Evolutionary conservation across 2,329 filamentous ascomycete genomes (phyloP), one percentile per base, ranked within the genome.

Genomic region (Cucurbitaria berberidis): DNA sequence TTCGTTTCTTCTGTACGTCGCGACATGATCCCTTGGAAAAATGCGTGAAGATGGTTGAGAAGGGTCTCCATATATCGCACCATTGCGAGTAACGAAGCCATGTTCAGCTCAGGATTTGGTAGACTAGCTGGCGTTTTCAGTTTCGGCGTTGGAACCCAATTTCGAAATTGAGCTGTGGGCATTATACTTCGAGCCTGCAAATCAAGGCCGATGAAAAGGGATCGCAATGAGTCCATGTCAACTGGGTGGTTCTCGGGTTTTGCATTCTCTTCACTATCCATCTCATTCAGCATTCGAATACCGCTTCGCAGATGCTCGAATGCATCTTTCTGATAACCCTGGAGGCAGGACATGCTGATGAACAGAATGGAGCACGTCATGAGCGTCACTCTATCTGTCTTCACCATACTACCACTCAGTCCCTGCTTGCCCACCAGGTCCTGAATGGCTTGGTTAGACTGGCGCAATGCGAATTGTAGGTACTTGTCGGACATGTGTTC

Each of bases 331-430:
- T 70, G 66, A 32, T 74, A 68, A 8, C 69, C 68, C 51, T 74
- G 69, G 3, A 74, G 60, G 36, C 68, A 70, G 11, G 67, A 64
- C 53, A 73, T 61, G 46, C 60, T 72, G 44, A 63, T 60, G 51
- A 73, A 73, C 1, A 74, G 48, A 6, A 74, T 55, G 36, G 66
- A 68, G 19, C 60, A 67, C 19, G 69, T 68, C 66, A 74, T 66
- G 24, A 72, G 45, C 18, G 66, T 68, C 18, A 72, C 49, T 46
- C 61, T 73, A 10, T 72, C 62, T 6, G 49, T 46, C 18, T 58
- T 48, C 15, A 26, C 32, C 6, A 40, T 57, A 8, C 26, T 48
- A 9, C 45, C 38, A 2, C 30, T 21, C 1, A 38, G 35, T 1
- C 45, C 50, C 13, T 51, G 55, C 6, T 65, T 45, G 30, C 52